These are phyloP conservation scores for Funneliformis mosseae DNA, from an alignment of 192 early-diverging fungal species.

Conservation along the genomic window DNA sequence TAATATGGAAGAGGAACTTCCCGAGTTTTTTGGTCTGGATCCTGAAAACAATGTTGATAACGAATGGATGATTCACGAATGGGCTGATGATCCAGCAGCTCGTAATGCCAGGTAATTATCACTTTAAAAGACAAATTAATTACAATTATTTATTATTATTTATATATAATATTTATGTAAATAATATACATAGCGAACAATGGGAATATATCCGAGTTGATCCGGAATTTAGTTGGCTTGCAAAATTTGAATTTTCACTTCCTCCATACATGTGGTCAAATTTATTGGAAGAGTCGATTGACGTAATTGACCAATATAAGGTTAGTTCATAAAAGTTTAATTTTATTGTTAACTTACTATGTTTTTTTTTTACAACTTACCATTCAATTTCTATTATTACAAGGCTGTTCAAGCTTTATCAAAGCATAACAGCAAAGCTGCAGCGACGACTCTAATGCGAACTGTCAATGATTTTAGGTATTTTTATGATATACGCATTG, in stretches of 20 bases:
- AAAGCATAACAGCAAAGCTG: constrained; percentile 61
- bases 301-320: constrained; percentile 92
- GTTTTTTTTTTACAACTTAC: not conserved
- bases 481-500: constrained; percentile 87
- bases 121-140: not conserved
- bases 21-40: constrained; percentile 36
- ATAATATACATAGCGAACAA: constrained; percentile 49
- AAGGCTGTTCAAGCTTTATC: constrained; percentile 70
- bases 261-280: constrained; percentile 95
- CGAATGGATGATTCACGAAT: constrained; percentile 75
- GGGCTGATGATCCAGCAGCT: constrained; percentile 80
- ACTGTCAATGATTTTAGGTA: constrained; percentile 76
- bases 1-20: not conserved
- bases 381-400: not conserved
- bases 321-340: constrained; percentile 37
- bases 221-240: constrained; percentile 93
- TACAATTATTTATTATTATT: not conserved
- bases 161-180: not conserved
- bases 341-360: not conserved
- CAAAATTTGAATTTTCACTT: constrained; percentile 82
- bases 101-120: constrained; percentile 22
- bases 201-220: constrained; percentile 98
- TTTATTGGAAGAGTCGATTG: constrained; percentile 85
- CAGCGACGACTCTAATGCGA: constrained; percentile 74
- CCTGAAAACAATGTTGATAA: constrained; percentile 61